phyloP scores from a whole-genome alignment of 1,139 yeast genomes.

The Yamadazyma dendronema region DNA sequence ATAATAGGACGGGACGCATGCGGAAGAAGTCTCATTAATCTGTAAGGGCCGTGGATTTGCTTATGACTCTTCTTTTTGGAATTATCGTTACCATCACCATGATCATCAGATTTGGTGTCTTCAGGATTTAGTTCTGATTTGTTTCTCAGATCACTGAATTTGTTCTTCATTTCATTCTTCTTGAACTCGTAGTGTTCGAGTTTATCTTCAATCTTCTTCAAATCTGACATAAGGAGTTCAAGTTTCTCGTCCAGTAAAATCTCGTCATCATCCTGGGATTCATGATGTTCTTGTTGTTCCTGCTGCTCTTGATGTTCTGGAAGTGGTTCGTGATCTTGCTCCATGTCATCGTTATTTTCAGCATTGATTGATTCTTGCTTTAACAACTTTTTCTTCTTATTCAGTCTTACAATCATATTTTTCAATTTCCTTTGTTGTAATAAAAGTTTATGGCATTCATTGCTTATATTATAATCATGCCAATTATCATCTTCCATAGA shows the following conservation, averaged over 20 bases:
- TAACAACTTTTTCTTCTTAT: slow-evolving; percentile 35
- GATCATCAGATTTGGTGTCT: slow-evolving; percentile 11
- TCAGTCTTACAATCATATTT: slow-evolving; percentile 43
- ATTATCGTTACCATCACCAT: slow-evolving; percentile 13
- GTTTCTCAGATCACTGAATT: slow-evolving; percentile 23
- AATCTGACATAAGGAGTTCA: slow-evolving; percentile 30
- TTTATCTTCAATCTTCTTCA: slow-evolving; percentile 36
- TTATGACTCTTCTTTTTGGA: slow-evolving; percentile 36
- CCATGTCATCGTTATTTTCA: slow-evolving; percentile 10
- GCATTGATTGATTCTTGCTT: slow-evolving; percentile 5
- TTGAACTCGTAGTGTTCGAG: slow-evolving; percentile 38
- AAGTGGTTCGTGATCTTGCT: slow-evolving; percentile 11
- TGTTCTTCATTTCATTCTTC: slow-evolving; percentile 35
- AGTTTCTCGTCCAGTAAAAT: slow-evolving; percentile 34
- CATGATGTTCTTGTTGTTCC: slow-evolving; percentile 5
- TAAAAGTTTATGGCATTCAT: slow-evolving; percentile 48
- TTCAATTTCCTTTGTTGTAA: slow-evolving; percentile 46
- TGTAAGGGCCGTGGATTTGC: slow-evolving; percentile 76
- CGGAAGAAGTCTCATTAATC: slow-evolving; percentile 83
- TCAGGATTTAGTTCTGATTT: slow-evolving; percentile 9
- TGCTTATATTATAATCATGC: slow-evolving; percentile 52
- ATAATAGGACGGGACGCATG: slow-evolving; percentile 80
- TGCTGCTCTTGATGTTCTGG: slow-evolving; percentile 4
- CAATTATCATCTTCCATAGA: slow-evolving; percentile 55
- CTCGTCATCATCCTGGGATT: slow-evolving; percentile 19